Evolutionary conservation across 2,329 filamentous ascomycete genomes (phyloP).

Genomic region (Mollisiaceae sp.): DNA sequence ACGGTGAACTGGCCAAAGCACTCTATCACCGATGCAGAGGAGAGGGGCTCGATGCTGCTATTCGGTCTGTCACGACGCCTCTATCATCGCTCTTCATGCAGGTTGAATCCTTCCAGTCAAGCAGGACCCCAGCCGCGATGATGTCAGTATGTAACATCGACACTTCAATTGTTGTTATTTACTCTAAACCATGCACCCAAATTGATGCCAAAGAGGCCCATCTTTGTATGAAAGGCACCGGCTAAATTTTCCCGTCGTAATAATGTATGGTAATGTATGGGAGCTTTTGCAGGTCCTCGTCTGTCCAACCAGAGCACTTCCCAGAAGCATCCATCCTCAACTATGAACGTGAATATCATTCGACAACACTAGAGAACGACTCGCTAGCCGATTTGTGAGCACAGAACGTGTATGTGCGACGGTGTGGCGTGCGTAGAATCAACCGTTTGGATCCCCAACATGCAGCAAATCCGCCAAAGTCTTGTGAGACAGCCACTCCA

Average conservation of each 20-base stretch:
- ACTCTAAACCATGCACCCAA: slow-evolving; percentile 18
- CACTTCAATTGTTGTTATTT: slow-evolving; percentile 22
- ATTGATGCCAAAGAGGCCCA: slow-evolving; percentile 16
- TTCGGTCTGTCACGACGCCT: slow-evolving; percentile 3
- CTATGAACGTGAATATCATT: slow-evolving; percentile 21
- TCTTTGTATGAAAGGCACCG: background rate
- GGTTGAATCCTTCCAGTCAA: background rate
- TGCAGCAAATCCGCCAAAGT: slow-evolving; percentile 27
- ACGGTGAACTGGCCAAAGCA: slow-evolving; percentile 8
- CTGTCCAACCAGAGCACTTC: slow-evolving; percentile 7
- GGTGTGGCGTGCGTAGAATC: slow-evolving; percentile 17
- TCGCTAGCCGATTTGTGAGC: slow-evolving; percentile 17
- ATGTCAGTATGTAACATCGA: slow-evolving; percentile 19
- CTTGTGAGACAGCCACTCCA: slow-evolving; percentile 38
- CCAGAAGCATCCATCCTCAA: background rate
- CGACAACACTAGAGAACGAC: slow-evolving; percentile 15
- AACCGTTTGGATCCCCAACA: slow-evolving; percentile 22
- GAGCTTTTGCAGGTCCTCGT: slow-evolving; percentile 9
- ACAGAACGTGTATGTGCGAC: slow-evolving; percentile 22
- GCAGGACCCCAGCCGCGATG: slow-evolving; percentile 5
- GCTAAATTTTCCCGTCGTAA: background rate
- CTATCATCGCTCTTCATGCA: slow-evolving; percentile 14
- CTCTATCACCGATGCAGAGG: slow-evolving; percentile 1
- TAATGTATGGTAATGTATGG: slow-evolving; percentile 9
- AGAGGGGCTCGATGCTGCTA: background rate